Conservation (phyloP, 768 basidiomycete genomes). For the Collybia sordida region DNA sequence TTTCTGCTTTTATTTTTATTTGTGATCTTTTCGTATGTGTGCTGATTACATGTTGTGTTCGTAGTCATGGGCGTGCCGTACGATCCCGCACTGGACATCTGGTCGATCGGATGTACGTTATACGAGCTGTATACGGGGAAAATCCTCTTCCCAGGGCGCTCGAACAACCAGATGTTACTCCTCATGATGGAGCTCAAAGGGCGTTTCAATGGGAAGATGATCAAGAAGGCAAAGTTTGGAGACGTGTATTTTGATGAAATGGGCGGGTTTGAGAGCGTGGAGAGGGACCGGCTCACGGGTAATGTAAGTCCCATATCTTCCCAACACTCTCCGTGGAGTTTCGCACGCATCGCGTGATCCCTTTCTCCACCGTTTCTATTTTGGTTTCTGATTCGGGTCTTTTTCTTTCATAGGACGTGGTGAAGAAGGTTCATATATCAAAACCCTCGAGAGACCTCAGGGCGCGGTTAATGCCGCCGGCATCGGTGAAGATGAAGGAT, state of each 20-base stretch:
- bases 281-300: constrained; percentile 82
- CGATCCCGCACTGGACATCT: constrained; percentile 90
- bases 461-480: constrained; percentile 77
- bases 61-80: constrained; percentile 96
- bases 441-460: constrained; percentile 83
- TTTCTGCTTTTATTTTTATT: too few species aligned
- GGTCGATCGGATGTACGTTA: constrained; percentile 98
- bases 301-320: constrained; percentile 52
- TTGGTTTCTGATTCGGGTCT: constrained; percentile 2
- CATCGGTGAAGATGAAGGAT: constrained; percentile 78
- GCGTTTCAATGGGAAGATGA: constrained; percentile 88
- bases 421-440: constrained; percentile 78
- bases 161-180: constrained; percentile 97
- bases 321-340: too few species aligned
- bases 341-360: too few species aligned
- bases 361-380: constrained; percentile 16
- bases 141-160: constrained; percentile 94
- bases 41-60: too few species aligned
- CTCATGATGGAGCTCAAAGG: constrained; percentile 99
- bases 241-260: constrained; percentile 93
- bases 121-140: constrained; percentile 95
- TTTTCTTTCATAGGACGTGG: constrained; percentile 76
- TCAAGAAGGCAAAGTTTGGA: constrained; percentile 93
- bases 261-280: constrained; percentile 81
- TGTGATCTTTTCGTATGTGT: too few species aligned